A percentile compares a stretch with the other conserved stretches of the same genome.
Conservation (phyloP, 2,329 filamentous ascomycete genomes). For the Didymella segeticola region DNA sequence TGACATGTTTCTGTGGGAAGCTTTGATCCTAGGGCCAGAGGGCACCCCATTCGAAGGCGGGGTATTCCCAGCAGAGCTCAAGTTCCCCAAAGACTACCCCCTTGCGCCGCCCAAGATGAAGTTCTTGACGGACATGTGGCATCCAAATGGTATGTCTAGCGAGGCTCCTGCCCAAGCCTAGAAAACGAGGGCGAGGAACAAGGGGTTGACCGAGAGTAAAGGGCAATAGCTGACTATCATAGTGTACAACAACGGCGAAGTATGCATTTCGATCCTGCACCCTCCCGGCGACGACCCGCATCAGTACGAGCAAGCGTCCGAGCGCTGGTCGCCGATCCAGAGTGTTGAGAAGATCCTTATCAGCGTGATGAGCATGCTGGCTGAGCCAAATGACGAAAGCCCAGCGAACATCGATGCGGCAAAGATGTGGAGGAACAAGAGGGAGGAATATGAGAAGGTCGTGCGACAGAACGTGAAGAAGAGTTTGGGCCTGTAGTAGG, state of each 20-base stretch:
- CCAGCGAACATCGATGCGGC: slow-evolving; percentile 96
- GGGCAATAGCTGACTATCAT: neutral
- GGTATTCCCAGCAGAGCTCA: slow-evolving; percentile 85
- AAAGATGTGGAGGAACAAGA: slow-evolving; percentile 82
- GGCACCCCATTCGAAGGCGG: slow-evolving; percentile 96
- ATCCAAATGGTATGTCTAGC: slow-evolving; percentile 75
- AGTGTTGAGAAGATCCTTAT: slow-evolving; percentile 93
- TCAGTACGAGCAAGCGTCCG: slow-evolving; percentile 87
- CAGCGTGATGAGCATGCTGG: slow-evolving; percentile 89
- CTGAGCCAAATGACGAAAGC: slow-evolving; percentile 92
- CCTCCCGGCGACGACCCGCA: slow-evolving; percentile 92
- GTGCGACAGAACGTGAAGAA: slow-evolving; percentile 65
- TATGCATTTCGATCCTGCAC: slow-evolving; percentile 97
- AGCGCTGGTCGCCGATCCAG: slow-evolving; percentile 95
- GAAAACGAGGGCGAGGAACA: neutral
- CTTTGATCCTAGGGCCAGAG: slow-evolving; percentile 91
- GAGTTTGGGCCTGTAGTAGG: slow-evolving; percentile 44
- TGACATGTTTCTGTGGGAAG: slow-evolving; percentile 96
- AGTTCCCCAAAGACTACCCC: slow-evolving; percentile 86
- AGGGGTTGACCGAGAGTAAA: no score
- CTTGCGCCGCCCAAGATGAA: slow-evolving; percentile 86
- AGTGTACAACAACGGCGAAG: slow-evolving; percentile 83
- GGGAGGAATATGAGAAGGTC: slow-evolving; percentile 76
- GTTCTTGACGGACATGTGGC: slow-evolving; percentile 86
- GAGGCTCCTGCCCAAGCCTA: neutral